A percentile compares a stretch with the other conserved stretches of the same genome.
phyloP scores from a whole-genome alignment of 108 stramenopile species.

The Fragilaria radians region DNA sequence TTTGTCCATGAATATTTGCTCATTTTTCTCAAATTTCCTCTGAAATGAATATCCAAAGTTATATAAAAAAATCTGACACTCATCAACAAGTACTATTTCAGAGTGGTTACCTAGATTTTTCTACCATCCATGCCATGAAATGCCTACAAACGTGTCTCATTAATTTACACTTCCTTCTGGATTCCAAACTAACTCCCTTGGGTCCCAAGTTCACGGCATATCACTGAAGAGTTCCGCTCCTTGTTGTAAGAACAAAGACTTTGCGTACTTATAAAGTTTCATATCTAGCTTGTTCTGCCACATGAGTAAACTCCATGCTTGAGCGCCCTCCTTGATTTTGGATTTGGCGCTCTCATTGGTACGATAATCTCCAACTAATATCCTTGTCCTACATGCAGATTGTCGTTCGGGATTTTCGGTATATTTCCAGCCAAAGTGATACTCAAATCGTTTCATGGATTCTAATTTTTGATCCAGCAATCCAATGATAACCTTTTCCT shows the following conservation, averaged over 20 bases:
- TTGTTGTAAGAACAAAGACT: conserved; percentile 31
- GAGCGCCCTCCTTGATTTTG: conserved; percentile 15
- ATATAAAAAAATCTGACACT: too few relatives aligned
- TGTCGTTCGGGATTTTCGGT: conserved; percentile 1
- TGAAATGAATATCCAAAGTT: too few relatives aligned
- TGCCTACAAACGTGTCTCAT: too few relatives aligned
- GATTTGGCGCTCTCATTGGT: conserved; percentile 9
- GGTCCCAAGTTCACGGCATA: conserved; percentile 5
- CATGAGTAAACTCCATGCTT: conserved; percentile 24
- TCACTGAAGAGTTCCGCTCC: conserved; percentile 9
- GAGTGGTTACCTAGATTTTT: too few relatives aligned
- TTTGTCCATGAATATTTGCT: too few relatives aligned
- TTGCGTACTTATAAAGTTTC: conserved; percentile 32
- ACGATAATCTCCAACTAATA: conserved; percentile 7
- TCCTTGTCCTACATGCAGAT: neutral
- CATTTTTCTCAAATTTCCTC: too few relatives aligned
- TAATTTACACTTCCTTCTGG: too few relatives aligned
- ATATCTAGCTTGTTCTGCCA: conserved; percentile 37
- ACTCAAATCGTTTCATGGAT: conserved; percentile 24
- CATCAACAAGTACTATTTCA: too few relatives aligned
- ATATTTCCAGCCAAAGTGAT: conserved; percentile 35
- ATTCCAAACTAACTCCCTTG: too few relatives aligned
- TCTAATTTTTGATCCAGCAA: conserved; percentile 29
- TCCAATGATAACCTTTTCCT: conserved; percentile 31
- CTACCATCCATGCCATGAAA: too few relatives aligned